Conservation (phyloP, 441 rosid species). For the Pelargonium exstipulatum region DNA sequence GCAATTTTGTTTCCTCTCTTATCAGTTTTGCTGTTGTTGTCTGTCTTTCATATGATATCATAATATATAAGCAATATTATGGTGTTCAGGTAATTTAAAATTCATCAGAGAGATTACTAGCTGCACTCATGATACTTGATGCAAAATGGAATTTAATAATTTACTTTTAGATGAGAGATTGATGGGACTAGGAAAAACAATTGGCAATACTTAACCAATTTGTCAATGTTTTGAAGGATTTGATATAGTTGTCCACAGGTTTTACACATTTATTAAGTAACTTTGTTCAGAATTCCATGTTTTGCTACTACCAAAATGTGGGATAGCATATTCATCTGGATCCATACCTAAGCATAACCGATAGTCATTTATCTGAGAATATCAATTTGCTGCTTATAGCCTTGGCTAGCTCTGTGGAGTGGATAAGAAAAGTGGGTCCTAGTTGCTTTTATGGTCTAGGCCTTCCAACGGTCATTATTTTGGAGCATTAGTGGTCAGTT, state of each 20-base stretch:
- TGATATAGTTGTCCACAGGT: background rate
- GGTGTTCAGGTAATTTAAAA: background rate
- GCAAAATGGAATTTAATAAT: background rate
- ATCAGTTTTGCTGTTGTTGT: slow-evolving; percentile 37
- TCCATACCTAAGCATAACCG: background rate
- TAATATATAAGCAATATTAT: background rate
- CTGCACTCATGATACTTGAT: background rate
- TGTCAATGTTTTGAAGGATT: background rate
- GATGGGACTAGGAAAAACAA: background rate
- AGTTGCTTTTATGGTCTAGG: background rate
- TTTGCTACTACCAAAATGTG: background rate
- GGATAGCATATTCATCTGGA: background rate
- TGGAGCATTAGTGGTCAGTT: background rate
- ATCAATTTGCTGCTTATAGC: background rate
- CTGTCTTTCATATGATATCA: background rate
- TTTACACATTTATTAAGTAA: too few species aligned
- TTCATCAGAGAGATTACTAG: background rate
- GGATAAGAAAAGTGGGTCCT: background rate
- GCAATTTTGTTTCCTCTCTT: slow-evolving; percentile 25
- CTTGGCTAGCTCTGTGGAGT: background rate
- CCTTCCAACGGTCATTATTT: background rate
- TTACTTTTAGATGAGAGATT: too few species aligned
- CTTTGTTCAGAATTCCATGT: background rate
- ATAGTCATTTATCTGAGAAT: background rate
- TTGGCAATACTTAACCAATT: background rate